A percentile compares a stretch with the other conserved stretches of the same genome.
phyloP scores from a whole-genome alignment of 1,139 yeast species.

The Zygosaccharomyces sapae region DNA sequence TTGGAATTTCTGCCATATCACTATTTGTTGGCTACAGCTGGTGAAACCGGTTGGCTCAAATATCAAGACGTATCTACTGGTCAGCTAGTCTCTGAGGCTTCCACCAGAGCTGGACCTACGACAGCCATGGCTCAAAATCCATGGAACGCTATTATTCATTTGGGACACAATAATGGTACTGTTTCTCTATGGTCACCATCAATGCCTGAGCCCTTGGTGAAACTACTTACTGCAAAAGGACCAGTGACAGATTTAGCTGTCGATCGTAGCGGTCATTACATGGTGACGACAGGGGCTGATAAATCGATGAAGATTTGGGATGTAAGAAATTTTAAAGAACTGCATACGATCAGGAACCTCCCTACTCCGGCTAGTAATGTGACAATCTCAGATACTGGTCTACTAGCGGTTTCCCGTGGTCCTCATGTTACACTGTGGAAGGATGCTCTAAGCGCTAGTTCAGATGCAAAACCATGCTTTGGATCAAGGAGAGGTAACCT shows the following conservation, averaged over 20 bases:
- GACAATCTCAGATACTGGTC: constrained; percentile 81
- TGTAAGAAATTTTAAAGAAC: constrained; percentile 70
- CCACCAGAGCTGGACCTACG: constrained; percentile 89
- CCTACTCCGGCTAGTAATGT: constrained; percentile 85
- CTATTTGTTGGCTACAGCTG: constrained; percentile 79
- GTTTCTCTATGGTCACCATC: constrained; percentile 93
- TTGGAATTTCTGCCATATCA: constrained; percentile 92
- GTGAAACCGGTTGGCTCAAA: constrained; percentile 80
- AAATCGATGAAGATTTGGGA: constrained; percentile 89
- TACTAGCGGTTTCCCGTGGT: constrained; percentile 88
- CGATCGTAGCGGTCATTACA: constrained; percentile 88
- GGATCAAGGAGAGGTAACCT: constrained; percentile 36
- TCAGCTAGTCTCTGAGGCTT: constrained; percentile 68
- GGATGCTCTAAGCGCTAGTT: constrained; percentile 51
- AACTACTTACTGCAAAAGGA: constrained; percentile 75
- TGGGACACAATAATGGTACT: constrained; percentile 92
- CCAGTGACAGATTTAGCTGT: constrained; percentile 83
- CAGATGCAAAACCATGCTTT: constrained; percentile 40
- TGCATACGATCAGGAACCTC: constrained; percentile 57
- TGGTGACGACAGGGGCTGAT: constrained; percentile 93
- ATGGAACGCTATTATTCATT: constrained; percentile 90
- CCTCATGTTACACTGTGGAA: constrained; percentile 91
- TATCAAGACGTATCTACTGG: constrained; percentile 98
- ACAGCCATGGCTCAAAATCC: constrained; percentile 86
- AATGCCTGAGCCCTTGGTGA: constrained; percentile 80